phyloP scores from a whole-genome alignment of 352 stramenopile species.

The Phytophthora cryptogea region DNA sequence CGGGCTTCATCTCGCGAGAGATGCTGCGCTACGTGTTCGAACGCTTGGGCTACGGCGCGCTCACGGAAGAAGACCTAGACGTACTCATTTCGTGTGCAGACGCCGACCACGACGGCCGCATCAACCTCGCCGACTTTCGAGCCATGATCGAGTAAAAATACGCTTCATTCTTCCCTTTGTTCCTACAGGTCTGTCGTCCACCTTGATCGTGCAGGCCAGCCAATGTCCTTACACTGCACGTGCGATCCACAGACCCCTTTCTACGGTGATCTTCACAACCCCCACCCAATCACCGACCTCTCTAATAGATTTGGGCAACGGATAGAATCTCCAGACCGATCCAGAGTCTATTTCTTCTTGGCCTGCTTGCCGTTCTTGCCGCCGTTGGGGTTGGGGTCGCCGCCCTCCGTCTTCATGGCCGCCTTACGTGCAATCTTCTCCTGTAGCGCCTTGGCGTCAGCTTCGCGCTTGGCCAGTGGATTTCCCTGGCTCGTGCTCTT shows the following conservation, averaged over 20 bases:
- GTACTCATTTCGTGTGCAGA: slow-evolving; percentile 89
- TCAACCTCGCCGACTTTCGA: slow-evolving; percentile 86
- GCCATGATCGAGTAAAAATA: slow-evolving; percentile 58
- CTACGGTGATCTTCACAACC: slow-evolving; percentile 7
- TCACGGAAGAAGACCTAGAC: slow-evolving; percentile 84
- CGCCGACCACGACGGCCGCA: slow-evolving; percentile 76
- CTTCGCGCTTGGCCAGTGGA: slow-evolving; percentile 63
- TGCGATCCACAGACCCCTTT: slow-evolving; percentile 5
- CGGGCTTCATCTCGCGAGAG: slow-evolving; percentile 77
- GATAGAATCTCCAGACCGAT: too few species aligned
- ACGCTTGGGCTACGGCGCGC: slow-evolving; percentile 70
- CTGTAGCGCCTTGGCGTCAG: slow-evolving; percentile 77
- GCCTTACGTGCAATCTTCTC: slow-evolving; percentile 84
- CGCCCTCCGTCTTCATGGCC: slow-evolving; percentile 59
- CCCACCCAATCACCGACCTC: not conserved
- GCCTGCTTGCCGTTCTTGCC: slow-evolving; percentile 31
- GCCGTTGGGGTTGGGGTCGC: slow-evolving; percentile 28
- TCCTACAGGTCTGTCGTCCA: slow-evolving; percentile 14
- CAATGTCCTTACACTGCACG: not conserved
- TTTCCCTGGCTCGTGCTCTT: slow-evolving; percentile 55
- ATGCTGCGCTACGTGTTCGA: slow-evolving; percentile 89
- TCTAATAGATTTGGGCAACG: not conserved
- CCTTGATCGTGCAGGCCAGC: slow-evolving; percentile 1
- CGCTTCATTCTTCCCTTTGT: slow-evolving; percentile 21
- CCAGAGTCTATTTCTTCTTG: slow-evolving; percentile 36